A percentile compares a stretch with the other conserved stretches of the same genome.
These are phyloP conservation scores for Yarrowia hollandica DNA, from an alignment of 805 yeast species.

Conservation along the genomic window DNA sequence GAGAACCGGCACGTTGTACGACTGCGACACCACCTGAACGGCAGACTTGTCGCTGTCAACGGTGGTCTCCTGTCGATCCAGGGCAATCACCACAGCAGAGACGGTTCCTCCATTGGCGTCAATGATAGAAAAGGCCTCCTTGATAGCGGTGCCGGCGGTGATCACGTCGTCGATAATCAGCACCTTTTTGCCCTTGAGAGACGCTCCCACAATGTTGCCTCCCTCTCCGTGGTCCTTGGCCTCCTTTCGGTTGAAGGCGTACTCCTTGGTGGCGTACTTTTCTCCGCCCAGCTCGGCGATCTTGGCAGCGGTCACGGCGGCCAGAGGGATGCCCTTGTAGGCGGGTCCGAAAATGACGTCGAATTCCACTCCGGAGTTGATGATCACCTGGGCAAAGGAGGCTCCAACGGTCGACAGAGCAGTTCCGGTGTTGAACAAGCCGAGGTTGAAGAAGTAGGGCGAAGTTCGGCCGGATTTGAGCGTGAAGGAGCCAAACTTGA, in stretches of 20 bases:
- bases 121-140: conserved; percentile 87
- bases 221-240: conserved; percentile 99
- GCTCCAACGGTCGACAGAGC: conserved; percentile 77
- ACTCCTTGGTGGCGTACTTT: conserved; percentile 69
- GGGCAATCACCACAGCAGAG: conserved; percentile 83
- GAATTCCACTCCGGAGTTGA: conserved; percentile 76
- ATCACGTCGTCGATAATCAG: conserved; percentile 94
- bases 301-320: conserved; percentile 89
- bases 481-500: conserved; percentile 85
- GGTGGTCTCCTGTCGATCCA: conserved; percentile 90
- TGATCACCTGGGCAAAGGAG: conserved; percentile 86
- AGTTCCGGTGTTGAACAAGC: conserved; percentile 81
- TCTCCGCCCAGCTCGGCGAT: conserved; percentile 78
- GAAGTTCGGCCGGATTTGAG: conserved; percentile 89
- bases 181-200: conserved; percentile 67
- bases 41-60: conserved; percentile 72
- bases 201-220: conserved; percentile 86
- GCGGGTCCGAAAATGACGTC: conserved; percentile 97
- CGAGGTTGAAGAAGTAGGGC: conserved; percentile 95
- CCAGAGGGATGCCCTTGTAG: conserved; percentile 94
- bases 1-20: conserved; percentile 77
- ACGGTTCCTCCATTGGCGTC: conserved; percentile 65
- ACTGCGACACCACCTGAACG: conserved; percentile 72
- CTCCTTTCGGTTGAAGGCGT: conserved; percentile 95
- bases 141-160: conserved; percentile 98